Percentiles rank a stretch among this genome's conserved stretches.
phyloP scores from a whole-genome alignment of 2,329 filamentous ascomycete species.

The Paecilomyces variotii region DNA sequence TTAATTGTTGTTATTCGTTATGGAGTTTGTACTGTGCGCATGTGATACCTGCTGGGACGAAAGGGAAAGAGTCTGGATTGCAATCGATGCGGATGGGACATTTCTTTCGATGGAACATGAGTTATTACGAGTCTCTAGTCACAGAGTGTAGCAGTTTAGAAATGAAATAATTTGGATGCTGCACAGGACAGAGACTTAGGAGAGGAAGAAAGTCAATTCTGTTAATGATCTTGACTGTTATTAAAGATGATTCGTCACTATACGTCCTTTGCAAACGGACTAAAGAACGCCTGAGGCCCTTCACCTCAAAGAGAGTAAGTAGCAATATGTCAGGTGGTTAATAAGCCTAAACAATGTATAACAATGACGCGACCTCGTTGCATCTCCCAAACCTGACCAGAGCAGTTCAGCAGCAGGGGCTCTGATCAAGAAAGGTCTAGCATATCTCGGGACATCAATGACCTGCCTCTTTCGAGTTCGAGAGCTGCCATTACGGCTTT shows the following conservation, averaged over 20 bases:
- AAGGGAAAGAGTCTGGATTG: neutral
- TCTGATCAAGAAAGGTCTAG: slow-evolving; percentile 9
- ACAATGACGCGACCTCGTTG: neutral
- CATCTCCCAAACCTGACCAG: neutral
- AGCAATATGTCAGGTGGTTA: neutral
- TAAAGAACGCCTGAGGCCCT: neutral
- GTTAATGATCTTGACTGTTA: neutral
- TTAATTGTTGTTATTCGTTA: neutral
- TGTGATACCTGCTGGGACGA: neutral
- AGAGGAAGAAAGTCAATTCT: neutral
- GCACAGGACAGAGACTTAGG: neutral
- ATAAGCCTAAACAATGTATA: neutral
- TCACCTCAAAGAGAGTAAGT: neutral
- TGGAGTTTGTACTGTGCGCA: neutral
- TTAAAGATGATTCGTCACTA: neutral
- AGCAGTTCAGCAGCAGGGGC: neutral
- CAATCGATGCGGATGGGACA: neutral
- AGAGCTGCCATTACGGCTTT: slow-evolving; percentile 28
- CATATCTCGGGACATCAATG: slow-evolving; percentile 14
- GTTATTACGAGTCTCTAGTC: neutral
- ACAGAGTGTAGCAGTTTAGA: neutral
- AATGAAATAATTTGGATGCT: neutral
- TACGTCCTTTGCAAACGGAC: neutral
- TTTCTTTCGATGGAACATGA: neutral
- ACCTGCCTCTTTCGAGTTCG: slow-evolving; percentile 24